These are phyloP conservation scores for Diaporthe humulicola DNA, from an alignment of 2,329 filamentous ascomycete genomes.

Conservation along the genomic window DNA sequence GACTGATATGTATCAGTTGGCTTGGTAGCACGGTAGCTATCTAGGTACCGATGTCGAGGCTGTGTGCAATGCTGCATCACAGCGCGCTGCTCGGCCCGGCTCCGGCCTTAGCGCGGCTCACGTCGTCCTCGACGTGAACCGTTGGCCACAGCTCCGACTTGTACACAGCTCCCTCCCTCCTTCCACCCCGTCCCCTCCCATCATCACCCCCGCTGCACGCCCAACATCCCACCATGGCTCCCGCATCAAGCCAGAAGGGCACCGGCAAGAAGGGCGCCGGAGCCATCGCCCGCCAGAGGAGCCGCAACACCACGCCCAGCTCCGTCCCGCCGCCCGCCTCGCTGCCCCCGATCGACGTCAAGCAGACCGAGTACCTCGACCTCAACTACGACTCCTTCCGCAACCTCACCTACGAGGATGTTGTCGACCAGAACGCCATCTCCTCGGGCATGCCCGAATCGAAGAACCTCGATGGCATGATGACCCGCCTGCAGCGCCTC, in stretches of 20 bases:
- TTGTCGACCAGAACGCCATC: constrained; percentile 73
- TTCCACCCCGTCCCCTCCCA: neutral
- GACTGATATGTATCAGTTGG: no score
- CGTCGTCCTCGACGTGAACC: neutral
- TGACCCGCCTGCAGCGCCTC: constrained; percentile 74
- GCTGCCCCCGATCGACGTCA: constrained; percentile 67
- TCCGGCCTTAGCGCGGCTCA: neutral
- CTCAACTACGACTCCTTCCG: constrained; percentile 71
- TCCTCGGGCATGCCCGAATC: constrained; percentile 73
- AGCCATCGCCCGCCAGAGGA: constrained; percentile 74
- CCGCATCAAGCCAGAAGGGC: constrained; percentile 70
- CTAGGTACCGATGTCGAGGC: neutral
- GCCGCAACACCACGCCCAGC: constrained; percentile 83
- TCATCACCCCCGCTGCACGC: neutral
- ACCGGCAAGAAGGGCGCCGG: constrained; percentile 75
- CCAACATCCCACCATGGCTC: constrained; percentile 63
- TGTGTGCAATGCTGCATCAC: neutral
- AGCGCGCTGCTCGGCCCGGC: constrained; percentile 14
- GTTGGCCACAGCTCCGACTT: neutral
- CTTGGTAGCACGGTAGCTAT: neutral
- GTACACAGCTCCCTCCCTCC: neutral
- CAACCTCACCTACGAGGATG: constrained; percentile 75
- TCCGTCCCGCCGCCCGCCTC: constrained; percentile 63
- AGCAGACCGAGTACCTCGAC: constrained; percentile 76
- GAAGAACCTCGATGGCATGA: constrained; percentile 73